A percentile compares a stretch with the other conserved stretches of the same genome.
phyloP scores from a whole-genome alignment of 495 filamentous ascomycete species.

The Trichoderma erinaceum region DNA sequence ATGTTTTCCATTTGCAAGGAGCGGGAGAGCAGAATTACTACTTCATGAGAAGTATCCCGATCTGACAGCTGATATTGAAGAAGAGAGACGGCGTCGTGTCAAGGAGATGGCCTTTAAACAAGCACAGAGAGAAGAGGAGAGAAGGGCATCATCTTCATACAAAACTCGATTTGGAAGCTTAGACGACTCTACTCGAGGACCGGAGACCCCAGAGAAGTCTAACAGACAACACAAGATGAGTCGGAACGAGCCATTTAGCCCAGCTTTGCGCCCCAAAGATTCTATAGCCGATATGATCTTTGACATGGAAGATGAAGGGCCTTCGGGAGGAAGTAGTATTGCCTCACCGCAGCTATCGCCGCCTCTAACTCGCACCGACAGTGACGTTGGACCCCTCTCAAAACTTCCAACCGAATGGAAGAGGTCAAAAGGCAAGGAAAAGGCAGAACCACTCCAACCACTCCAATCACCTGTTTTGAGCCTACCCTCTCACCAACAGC shows the following conservation, averaged over 20 bases:
- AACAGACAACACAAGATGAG: conserved; percentile 43
- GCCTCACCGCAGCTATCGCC: conserved; percentile 16
- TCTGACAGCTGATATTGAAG: conserved; percentile 45
- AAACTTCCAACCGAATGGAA: conserved; percentile 13
- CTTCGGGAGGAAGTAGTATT: conserved; percentile 20
- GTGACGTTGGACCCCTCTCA: background rate
- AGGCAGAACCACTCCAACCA: background rate
- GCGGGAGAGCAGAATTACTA: conserved; percentile 61
- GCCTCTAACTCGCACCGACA: background rate
- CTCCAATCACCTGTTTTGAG: conserved; percentile 5
- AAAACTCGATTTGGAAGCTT: conserved; percentile 45
- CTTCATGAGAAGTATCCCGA: conserved; percentile 66
- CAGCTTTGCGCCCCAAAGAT: conserved; percentile 56
- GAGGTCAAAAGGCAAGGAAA: conserved; percentile 11
- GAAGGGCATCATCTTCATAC: conserved; percentile 41
- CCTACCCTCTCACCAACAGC: background rate
- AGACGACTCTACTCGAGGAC: conserved; percentile 48
- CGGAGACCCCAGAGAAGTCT: conserved; percentile 49
- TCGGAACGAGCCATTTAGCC: conserved; percentile 45
- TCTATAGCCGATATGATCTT: conserved; percentile 80
- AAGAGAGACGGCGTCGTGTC: conserved; percentile 43
- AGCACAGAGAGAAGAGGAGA: conserved; percentile 54
- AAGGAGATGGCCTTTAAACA: conserved; percentile 52
- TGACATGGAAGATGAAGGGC: conserved; percentile 80
- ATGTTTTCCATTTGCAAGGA: conserved; percentile 66